Conservation (phyloP, 148 eudicot genomes). For the Polygonum aviculare region DNA sequence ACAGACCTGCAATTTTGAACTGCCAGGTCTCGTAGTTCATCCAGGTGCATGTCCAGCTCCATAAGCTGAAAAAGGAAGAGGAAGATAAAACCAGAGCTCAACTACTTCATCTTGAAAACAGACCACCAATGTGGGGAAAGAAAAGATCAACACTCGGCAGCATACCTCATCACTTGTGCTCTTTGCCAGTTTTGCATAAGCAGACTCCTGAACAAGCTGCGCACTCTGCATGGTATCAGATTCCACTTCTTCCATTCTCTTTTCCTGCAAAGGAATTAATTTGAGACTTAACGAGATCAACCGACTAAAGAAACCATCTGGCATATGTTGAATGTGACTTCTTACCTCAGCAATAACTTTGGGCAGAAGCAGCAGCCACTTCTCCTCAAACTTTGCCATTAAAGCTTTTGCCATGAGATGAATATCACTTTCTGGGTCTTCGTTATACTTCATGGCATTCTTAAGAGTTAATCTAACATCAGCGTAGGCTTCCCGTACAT, state of each 20-base stretch:
- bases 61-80: slow-evolving; percentile 36
- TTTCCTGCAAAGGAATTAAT: slow-evolving; percentile 39
- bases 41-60: slow-evolving; percentile 50
- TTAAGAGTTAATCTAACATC: slow-evolving; percentile 67
- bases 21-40: slow-evolving; percentile 49
- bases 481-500: slow-evolving; percentile 70
- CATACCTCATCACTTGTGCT: slow-evolving; percentile 66
- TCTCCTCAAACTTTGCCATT: slow-evolving; percentile 71
- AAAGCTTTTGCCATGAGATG: slow-evolving; percentile 67
- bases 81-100: not conserved
- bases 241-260: slow-evolving; percentile 57
- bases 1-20: slow-evolving; percentile 60
- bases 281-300: not conserved
- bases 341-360: slow-evolving; percentile 82
- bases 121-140: not conserved
- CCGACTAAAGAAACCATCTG: not conserved
- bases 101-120: not conserved
- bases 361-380: slow-evolving; percentile 76
- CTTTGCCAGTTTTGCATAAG: slow-evolving; percentile 58
- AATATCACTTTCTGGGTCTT: slow-evolving; percentile 61
- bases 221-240: slow-evolving; percentile 40
- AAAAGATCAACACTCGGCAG: not conserved
- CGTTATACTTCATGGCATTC: slow-evolving; percentile 89
- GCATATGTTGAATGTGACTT: not conserved
- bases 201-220: slow-evolving; percentile 68